Percentiles rank a stretch among this genome's conserved stretches.
Evolutionary conservation across 768 basidiomycete species (phyloP).

Genomic region (Auricularia cornea): DNA sequence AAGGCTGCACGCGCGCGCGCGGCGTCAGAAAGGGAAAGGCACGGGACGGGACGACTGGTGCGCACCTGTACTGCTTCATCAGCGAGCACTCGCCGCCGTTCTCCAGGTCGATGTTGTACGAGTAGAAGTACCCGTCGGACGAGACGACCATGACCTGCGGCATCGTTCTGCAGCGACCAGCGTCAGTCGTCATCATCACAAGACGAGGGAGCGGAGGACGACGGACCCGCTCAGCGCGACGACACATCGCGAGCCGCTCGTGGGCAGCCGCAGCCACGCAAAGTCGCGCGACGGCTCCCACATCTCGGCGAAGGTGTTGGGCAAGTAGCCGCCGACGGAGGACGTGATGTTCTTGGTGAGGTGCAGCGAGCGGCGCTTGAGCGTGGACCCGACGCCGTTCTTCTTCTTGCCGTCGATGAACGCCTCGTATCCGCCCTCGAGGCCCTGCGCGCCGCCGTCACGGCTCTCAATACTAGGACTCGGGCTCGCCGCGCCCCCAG

Average conservation of each 20-base stretch:
- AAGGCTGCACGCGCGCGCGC: slow-evolving; percentile 3
- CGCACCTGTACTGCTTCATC: slow-evolving; percentile 80
- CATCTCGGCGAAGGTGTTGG: slow-evolving; percentile 84
- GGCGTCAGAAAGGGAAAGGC: neutral
- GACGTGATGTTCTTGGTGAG: slow-evolving; percentile 66
- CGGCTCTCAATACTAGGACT: slow-evolving; percentile 57
- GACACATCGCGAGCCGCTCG: slow-evolving; percentile 69
- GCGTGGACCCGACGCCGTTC: slow-evolving; percentile 41
- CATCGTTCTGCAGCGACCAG: slow-evolving; percentile 51
- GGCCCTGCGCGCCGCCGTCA: slow-evolving; percentile 42
- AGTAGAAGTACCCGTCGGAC: slow-evolving; percentile 91
- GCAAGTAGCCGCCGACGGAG: slow-evolving; percentile 79
- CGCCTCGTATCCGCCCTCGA: slow-evolving; percentile 79
- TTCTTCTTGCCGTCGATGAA: slow-evolving; percentile 72
- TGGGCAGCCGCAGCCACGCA: slow-evolving; percentile 79
- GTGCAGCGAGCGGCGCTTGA: slow-evolving; percentile 64
- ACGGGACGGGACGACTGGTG: neutral
- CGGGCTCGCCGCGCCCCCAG: slow-evolving; percentile 39
- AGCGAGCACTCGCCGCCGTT: slow-evolving; percentile 91
- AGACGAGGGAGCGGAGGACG: neutral
- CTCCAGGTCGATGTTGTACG: slow-evolving; percentile 92
- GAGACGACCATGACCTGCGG: slow-evolving; percentile 97
- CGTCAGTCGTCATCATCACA: slow-evolving; percentile 1
- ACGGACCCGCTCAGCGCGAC: slow-evolving; percentile 85
- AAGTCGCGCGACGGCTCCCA: slow-evolving; percentile 97